Evolutionary conservation across 176 grass and related monocot species (phyloP).

Genomic region (Lolium perenne): DNA sequence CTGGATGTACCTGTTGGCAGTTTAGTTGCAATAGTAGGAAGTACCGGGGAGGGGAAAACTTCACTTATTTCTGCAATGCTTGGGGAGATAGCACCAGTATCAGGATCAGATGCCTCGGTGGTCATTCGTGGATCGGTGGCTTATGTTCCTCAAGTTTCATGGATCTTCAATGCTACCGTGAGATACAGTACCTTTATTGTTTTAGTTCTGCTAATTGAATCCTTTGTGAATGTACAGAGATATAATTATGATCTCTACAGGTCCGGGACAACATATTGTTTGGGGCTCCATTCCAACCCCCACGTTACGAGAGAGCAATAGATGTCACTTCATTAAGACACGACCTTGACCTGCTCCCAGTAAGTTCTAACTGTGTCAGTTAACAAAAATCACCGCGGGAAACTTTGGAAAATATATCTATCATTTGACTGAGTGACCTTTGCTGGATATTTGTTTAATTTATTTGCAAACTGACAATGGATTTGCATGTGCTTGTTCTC

Average conservation of each 20-base stretch:
- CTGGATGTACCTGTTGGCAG: constrained; percentile 87
- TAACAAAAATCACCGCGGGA: not conserved
- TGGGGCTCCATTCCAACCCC: constrained; percentile 81
- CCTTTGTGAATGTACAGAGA: constrained; percentile 14
- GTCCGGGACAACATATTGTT: constrained; percentile 99
- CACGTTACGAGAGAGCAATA: constrained; percentile 72
- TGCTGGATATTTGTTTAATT: not conserved
- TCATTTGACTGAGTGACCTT: constrained; percentile 2
- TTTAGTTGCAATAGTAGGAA: constrained; percentile 94
- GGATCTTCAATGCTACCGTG: constrained; percentile 99
- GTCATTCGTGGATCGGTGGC: constrained; percentile 79
- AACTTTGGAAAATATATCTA: constrained; percentile 14
- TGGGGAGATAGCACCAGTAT: constrained; percentile 78
- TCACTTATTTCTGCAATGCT: constrained; percentile 99
- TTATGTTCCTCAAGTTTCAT: constrained; percentile 99
- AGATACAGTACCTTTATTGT: constrained; percentile 44
- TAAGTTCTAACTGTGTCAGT: constrained; percentile 49
- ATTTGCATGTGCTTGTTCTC: constrained; percentile 48
- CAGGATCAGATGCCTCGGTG: constrained; percentile 76
- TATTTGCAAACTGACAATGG: too few species aligned
- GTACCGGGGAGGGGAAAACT: constrained; percentile 99
- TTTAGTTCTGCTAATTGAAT: constrained; percentile 8
- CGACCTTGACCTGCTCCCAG: constrained; percentile 88
- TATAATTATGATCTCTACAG: constrained; percentile 51
- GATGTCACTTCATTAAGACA: constrained; percentile 83